Base-by-base conservation (phyloP, 176 grass and related monocot genomes). In the Hordeum vulgare region DNA sequence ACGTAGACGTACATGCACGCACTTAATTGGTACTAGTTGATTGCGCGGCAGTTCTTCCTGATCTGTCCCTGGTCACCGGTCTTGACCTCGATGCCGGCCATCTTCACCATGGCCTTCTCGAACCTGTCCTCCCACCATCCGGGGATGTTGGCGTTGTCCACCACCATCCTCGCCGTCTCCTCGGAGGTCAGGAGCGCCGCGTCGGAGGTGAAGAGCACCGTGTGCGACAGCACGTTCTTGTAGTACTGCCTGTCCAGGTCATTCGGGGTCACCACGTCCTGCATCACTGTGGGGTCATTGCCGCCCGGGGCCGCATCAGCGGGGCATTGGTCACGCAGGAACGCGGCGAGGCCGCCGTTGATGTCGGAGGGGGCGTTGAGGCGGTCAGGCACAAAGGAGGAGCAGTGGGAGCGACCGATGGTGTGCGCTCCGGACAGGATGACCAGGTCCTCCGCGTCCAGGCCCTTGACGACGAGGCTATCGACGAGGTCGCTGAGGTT, bases 401-500 rank as follows among this genome's bases (percentile, higher is more conserved):
- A 86, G 66, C 90, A 92, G 70, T 89, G 90, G 5, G 90, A 85
- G 0, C 64, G 70, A 6, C 86, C 86, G 35, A 89, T 28, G 15
- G 86, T 66, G 66, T 92, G 90, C 3, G 86, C 86, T 4, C 83
- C 90, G 9, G 90, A 91, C 47, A 84, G 85, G 20, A 74, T 25
- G 13, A 91, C 81, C 7, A 91, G 40, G 72, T 91, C 90, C 76
- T 85, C 82, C 18, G 13, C 59, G 1, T 45, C 9, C 7, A 86
- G 25, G 0, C 77, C 68, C 59, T 86, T 86, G 24, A 0, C 77
- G 8, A 27, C 42, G 77, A 86, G 74, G 77, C 42, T 54, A 33
- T 21, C 1, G 42, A 65, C 18, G 41, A 86, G 84, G 0, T 5
- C 12, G 41, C 24, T 28, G 37, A 86, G 66, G 59, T 40, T 53